Evolutionary conservation across 441 rosid species (phyloP), one percentile per base, ranked within the genome.

Genomic region (Gossypium trilobum): DNA sequence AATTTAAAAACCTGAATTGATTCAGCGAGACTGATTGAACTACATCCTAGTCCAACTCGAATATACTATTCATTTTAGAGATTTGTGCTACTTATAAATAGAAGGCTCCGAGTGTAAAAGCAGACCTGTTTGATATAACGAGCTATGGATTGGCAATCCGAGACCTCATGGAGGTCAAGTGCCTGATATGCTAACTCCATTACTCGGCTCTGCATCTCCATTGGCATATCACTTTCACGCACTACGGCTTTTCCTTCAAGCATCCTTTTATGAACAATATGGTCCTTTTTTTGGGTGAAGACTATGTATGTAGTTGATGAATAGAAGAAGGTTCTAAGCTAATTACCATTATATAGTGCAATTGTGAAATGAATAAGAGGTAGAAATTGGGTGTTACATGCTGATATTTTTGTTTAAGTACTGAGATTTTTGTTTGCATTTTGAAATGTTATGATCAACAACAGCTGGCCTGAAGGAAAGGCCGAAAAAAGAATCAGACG

Each of bases 121-220:
- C 4, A 66, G 20, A 84, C 86, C 85, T 84, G 86, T 73, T 82
- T 82, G 83, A 86, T 84, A 78, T 71, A 80, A 67, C 51, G 78
- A 78, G 88, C 82, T 46, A 86, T 79, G 76, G 88, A 77, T 69
- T 84, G 85, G 65, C 73, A 84, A 56, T 85, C 88, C 4, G 85
- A 80, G 68, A 82, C 83, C 54, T 85, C 87, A 9, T 84, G 87
- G 2, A 83, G 78, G 78, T 82, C 85, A 8, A 84, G 80, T 73
- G 86, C 88, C 81, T 78, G 68, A 73, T 76, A 83, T 48, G 89
- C 88, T 55, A 84, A 70, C 77, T 82, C 86, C 85, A 72, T 80
- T 0, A 74, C 85, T 52, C 74, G 83, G 71, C 73, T 75, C 60
- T 82, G 84, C 83, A 84, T 73, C 76, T 39, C 74, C 68, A 74